phyloP scores from a whole-genome alignment of 306 rosid species.

The Betula pendula region DNA sequence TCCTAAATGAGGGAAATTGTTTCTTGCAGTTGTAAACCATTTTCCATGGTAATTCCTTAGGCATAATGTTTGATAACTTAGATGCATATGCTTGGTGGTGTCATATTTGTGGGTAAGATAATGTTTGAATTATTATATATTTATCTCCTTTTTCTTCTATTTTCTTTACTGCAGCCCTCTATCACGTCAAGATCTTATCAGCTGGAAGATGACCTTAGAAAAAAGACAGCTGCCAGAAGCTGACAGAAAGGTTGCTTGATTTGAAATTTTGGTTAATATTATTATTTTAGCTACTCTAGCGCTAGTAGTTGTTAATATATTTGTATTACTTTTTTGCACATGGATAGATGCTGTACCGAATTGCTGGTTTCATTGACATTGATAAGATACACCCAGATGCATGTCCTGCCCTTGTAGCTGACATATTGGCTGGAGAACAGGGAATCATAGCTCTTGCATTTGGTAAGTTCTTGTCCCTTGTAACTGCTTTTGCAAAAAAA shows the following conservation, averaged over 20 bases:
- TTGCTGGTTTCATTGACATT: conserved; percentile 89
- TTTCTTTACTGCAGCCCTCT: conserved; percentile 64
- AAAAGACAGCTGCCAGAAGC: conserved; percentile 91
- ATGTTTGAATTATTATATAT: conserved; percentile 12
- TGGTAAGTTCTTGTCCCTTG: conserved; percentile 51
- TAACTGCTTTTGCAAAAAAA: background rate
- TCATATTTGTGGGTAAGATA: conserved; percentile 21
- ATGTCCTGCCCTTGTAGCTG: conserved; percentile 96
- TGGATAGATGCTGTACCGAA: conserved; percentile 66
- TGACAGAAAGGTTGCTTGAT: conserved; percentile 68
- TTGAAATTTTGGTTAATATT: conserved; percentile 34
- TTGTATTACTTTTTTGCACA: conserved; percentile 32
- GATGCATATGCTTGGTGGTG: conserved; percentile 25
- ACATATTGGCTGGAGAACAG: conserved; percentile 84
- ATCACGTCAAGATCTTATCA: conserved; percentile 97
- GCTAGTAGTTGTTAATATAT: conserved; percentile 31
- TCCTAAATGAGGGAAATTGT: background rate
- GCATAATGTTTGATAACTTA: background rate
- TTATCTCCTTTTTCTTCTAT: conserved; percentile 24
- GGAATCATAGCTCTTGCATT: conserved; percentile 94
- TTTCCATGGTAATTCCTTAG: background rate
- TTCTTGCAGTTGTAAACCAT: background rate
- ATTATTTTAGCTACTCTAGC: conserved; percentile 20
- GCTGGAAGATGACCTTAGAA: conserved; percentile 97
- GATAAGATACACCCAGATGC: conserved; percentile 94